Percentiles rank a stretch among this genome's conserved stretches.
These are phyloP conservation scores for Penicillium sp. DNA, from an alignment of 2,329 filamentous ascomycete genomes.

Conservation along the genomic window DNA sequence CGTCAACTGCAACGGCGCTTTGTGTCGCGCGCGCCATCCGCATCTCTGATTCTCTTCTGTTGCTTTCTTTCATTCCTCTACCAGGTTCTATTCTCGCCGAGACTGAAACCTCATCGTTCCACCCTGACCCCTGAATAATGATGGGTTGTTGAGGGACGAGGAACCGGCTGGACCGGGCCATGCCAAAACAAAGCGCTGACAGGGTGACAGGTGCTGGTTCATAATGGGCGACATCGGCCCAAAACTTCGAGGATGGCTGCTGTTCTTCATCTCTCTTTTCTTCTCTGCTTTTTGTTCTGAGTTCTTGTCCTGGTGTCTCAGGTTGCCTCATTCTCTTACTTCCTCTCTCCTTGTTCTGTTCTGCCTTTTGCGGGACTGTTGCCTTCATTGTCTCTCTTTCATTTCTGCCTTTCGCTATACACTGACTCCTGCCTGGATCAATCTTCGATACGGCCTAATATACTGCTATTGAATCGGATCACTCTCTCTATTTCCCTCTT, in stretches of 20 bases:
- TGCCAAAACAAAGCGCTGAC: neutral
- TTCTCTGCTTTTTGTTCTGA: slow-evolving; percentile 6
- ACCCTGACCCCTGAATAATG: slow-evolving; percentile 17
- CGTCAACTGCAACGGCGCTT: slow-evolving; percentile 17
- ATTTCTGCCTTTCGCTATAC: neutral
- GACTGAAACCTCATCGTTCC: slow-evolving; percentile 15
- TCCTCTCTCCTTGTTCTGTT: neutral
- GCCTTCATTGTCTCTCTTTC: slow-evolving; percentile 7
- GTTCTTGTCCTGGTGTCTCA: slow-evolving; percentile 2
- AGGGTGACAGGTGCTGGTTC: neutral
- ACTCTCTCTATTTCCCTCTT: neutral
- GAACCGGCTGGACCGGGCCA: slow-evolving; percentile 2
- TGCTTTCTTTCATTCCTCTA: slow-evolving; percentile 2
- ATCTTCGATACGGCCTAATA: neutral
- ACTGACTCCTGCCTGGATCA: neutral
- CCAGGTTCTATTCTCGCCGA: slow-evolving; percentile 15
- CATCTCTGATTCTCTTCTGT: neutral
- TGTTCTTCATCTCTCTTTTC: slow-evolving; percentile 6
- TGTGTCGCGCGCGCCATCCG: slow-evolving; percentile 7
- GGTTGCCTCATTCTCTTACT: slow-evolving; percentile 14
- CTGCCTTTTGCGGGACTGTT: neutral
- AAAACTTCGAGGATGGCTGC: neutral
- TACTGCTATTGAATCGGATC: slow-evolving; percentile 7
- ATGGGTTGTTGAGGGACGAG: neutral
- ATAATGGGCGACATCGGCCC: slow-evolving; percentile 10